Evolutionary conservation across 306 rosid species (phyloP), one percentile per base, ranked within the genome.

Genomic region (Nissolia schottii): DNA sequence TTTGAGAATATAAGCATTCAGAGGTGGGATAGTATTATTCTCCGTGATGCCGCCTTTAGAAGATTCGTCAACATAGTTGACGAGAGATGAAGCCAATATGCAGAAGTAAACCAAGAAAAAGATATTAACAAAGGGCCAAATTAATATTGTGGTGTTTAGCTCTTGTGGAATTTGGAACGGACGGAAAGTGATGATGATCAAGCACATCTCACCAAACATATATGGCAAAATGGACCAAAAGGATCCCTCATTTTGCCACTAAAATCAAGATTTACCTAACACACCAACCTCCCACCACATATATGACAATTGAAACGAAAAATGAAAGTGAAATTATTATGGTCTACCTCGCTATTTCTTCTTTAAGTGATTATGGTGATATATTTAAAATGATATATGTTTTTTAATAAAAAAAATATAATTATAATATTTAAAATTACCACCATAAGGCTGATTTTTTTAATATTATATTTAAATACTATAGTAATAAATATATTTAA

Each of bases 191-290:
- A 9, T 13, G 19, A 9, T 16, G 9, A 38, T 51, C 25, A 40
- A 40, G 41, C 18, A 35, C 19, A 2, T 38, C 68, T 66, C 68
- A 76, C 74, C 74, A 46, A 77, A 59, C 56, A 45, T 0, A 1
- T 1, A 27, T 32, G 61, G 20, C 40, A 31, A 19, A 37, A 34
- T 51, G 31, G 50, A 22, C 32, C 11, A 37, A 32, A 51, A 34
- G 0, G 31, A 13, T 1, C 8, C 3, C 14, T 28, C n/a, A 2
- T 28, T 31, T n/a, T n/a, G 37, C 62, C 32, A 15, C 68, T 46
- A 24, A 67, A 67, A 57, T 23, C 70, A 57, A 22, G 22, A 32
- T 32, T 0, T 23, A 77, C 81, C 76, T 58, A 77, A 68, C 71
- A 3, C 35, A 59, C 45, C 76, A 49, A 77, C 64, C 64, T 25